These are phyloP conservation scores for Begonia fuchsioides DNA, from an alignment of 306 rosid species.

Conservation along the genomic window DNA sequence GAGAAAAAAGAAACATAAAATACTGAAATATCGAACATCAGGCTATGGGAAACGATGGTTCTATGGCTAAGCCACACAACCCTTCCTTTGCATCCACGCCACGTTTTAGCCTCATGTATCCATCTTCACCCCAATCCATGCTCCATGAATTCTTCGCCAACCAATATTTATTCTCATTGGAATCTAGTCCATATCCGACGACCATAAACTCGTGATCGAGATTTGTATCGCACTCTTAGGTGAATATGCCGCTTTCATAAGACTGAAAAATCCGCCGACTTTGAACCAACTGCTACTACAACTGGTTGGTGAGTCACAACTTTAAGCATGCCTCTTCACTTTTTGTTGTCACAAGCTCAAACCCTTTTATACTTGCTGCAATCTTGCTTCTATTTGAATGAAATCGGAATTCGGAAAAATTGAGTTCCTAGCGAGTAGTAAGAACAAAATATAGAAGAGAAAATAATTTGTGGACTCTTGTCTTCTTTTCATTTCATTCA, in stretches of 20 bases:
- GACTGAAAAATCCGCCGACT: background rate
- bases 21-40: background rate
- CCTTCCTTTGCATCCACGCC: conserved; percentile 29
- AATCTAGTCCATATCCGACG: conserved; percentile 64
- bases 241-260: conserved; percentile 51
- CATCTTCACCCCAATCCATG: conserved; percentile 67
- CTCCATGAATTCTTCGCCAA: conserved; percentile 81
- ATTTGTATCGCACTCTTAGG: conserved; percentile 47
- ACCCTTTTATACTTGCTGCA: background rate
- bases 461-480: no score
- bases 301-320: conserved; percentile 8
- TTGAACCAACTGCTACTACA: background rate
- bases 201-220: conserved; percentile 68
- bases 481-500: no score
- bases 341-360: background rate
- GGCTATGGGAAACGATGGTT: conserved; percentile 53
- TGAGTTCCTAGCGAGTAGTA: no score
- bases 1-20: no score
- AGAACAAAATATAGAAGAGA: no score
- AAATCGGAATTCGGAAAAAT: no score
- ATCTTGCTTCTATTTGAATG: background rate
- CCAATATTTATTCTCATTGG: conserved; percentile 73
- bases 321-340: conserved; percentile 1
- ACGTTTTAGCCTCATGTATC: conserved; percentile 61
- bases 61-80: conserved; percentile 33